Conservation (phyloP, 129 eudicot species). For the Flaveria robusta region DNA sequence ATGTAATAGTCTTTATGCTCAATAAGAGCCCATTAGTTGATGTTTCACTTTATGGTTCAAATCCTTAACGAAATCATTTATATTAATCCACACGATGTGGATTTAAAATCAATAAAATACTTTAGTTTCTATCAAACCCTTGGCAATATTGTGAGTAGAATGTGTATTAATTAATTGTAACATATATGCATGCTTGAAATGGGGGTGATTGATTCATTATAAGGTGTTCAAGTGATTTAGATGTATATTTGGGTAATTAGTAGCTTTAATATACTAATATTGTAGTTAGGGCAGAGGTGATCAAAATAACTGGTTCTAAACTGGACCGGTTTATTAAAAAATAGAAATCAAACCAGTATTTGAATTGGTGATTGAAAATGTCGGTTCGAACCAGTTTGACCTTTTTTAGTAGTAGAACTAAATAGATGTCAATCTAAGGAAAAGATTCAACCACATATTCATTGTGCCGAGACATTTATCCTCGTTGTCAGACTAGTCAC, state of each 20-base stretch:
- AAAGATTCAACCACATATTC: too few relatives aligned
- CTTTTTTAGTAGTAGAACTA: too few relatives aligned
- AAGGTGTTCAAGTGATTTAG: neutral
- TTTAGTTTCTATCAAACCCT: neutral
- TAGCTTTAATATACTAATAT: neutral
- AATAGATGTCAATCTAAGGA: too few relatives aligned
- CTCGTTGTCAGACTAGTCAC: too few relatives aligned
- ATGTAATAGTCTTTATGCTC: conserved; percentile 27
- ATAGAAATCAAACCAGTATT: too few relatives aligned
- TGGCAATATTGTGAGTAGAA: neutral
- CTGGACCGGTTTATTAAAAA: too few relatives aligned
- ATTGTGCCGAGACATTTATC: too few relatives aligned
- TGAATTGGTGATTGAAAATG: too few relatives aligned
- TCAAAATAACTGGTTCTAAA: too few relatives aligned
- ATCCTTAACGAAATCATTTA: conserved; percentile 1
- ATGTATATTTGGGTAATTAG: neutral
- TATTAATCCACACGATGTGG: conserved; percentile 3
- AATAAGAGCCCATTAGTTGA: conserved; percentile 31
- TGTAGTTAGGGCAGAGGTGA: too few relatives aligned
- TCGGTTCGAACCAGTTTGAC: too few relatives aligned
- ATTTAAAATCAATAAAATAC: neutral
- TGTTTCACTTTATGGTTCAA: conserved; percentile 16
- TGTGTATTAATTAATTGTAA: too few relatives aligned
- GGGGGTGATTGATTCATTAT: neutral
- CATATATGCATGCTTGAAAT: neutral